Evolutionary conservation across 2,329 filamentous ascomycete species (phyloP).

Genomic region (Penicillium sp.): DNA sequence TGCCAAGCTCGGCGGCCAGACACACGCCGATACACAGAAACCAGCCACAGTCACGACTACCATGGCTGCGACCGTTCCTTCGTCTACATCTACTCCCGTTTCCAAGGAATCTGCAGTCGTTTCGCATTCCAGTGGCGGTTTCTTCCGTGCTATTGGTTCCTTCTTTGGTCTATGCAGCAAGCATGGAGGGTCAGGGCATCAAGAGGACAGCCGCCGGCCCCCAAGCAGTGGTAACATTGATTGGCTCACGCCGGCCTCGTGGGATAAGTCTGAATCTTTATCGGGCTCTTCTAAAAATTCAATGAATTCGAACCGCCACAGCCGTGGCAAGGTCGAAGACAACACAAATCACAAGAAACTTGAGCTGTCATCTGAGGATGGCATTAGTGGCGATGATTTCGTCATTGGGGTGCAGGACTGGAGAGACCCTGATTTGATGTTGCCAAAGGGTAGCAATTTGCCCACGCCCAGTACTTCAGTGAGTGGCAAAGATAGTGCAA

Average conservation of each 20-base stretch:
- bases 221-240: conserved; percentile 73
- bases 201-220: conserved; percentile 61
- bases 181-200: conserved; percentile 22
- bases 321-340: conserved; percentile 12
- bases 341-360: conserved; percentile 22
- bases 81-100: conserved; percentile 29
- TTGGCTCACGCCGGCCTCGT: conserved; percentile 70
- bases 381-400: conserved; percentile 61
- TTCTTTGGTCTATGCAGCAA: conserved; percentile 45
- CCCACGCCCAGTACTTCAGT: conserved; percentile 25
- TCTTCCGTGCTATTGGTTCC: conserved; percentile 50
- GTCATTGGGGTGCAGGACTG: conserved; percentile 85
- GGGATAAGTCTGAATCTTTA: conserved; percentile 53
- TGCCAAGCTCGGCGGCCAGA: conserved; percentile 28
- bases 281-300: conserved; percentile 21
- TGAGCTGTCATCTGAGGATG: conserved; percentile 27
- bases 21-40: conserved; percentile 23
- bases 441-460: conserved; percentile 36
- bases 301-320: conserved; percentile 32
- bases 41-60: conserved; percentile 30
- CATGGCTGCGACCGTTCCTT: conserved; percentile 34
- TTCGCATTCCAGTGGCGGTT: conserved; percentile 28
- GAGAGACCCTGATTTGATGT: conserved; percentile 74
- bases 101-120: conserved; percentile 17
- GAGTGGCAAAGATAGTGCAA: conserved; percentile 30